Conservation (phyloP, 1,139 yeast genomes). For the Scheffersomyces segobiensis region DNA sequence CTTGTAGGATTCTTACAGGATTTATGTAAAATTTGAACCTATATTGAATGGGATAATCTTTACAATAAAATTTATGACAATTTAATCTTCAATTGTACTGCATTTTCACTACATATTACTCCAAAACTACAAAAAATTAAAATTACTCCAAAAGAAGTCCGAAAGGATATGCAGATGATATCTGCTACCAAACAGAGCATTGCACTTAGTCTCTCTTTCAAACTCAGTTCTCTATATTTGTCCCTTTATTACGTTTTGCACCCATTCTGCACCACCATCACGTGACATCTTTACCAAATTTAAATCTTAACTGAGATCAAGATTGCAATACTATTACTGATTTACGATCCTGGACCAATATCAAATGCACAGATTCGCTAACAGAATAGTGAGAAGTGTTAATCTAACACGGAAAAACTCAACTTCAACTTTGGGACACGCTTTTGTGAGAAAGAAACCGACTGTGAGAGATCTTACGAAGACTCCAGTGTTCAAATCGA, state of each 20-base stretch:
- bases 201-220: neutral
- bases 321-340: neutral
- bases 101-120: too few relatives aligned
- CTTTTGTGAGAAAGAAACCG: slow-evolving; percentile 4
- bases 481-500: slow-evolving; percentile 41
- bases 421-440: neutral
- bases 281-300: neutral
- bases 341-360: neutral
- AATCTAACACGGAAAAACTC: neutral
- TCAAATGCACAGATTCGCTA: neutral
- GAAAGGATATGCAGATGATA: neutral
- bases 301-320: neutral
- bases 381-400: neutral
- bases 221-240: neutral
- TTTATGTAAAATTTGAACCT: too few relatives aligned
- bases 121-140: too few relatives aligned
- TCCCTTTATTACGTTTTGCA: neutral
- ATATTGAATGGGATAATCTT: too few relatives aligned
- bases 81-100: too few relatives aligned
- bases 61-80: too few relatives aligned
- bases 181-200: neutral
- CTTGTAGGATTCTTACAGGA: too few relatives aligned
- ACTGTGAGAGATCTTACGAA: slow-evolving; percentile 15
- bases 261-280: neutral
- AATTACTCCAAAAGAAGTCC: neutral